Percentiles rank a stretch among this genome's conserved stretches.
phyloP scores from a whole-genome alignment of 1,284 basidiomycete species.

The Melampsora americana region DNA sequence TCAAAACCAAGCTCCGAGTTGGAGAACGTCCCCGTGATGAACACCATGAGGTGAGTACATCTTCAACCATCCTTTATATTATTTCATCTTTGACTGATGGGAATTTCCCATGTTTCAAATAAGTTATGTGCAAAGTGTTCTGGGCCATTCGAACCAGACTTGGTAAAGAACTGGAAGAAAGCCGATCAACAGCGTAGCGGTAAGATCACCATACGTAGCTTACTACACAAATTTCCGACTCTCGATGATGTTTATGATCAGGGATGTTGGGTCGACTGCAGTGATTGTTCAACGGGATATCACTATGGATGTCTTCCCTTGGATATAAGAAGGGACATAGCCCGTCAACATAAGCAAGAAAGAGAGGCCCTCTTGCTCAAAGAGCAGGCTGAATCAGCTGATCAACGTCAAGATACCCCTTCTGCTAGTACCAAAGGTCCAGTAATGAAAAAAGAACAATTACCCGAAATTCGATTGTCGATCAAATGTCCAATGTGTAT shows the following conservation, averaged over 20 bases:
- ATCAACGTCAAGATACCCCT: background rate
- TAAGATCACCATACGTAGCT: constrained; percentile 21
- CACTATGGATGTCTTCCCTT: constrained; percentile 43
- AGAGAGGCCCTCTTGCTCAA: constrained; percentile 10
- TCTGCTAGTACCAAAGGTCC: constrained; percentile 9
- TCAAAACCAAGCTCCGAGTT: constrained; percentile 12
- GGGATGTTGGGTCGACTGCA: constrained; percentile 43
- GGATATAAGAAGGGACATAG: constrained; percentile 41
- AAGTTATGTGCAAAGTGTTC: constrained; percentile 42
- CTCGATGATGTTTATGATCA: constrained; percentile 40
- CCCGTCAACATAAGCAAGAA: constrained; percentile 30
- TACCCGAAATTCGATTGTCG: constrained; percentile 35
- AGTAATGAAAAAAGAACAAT: constrained; percentile 29
- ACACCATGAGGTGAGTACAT: constrained; percentile 28
- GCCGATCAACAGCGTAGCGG: constrained; percentile 26
- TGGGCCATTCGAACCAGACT: constrained; percentile 26
- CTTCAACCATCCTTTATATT: background rate
- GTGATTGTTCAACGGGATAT: constrained; percentile 32
- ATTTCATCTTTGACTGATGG: background rate
- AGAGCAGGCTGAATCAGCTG: background rate
- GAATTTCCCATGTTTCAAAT: background rate
- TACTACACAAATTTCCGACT: constrained; percentile 30
- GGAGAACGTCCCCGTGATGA: constrained; percentile 26
- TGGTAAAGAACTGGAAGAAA: constrained; percentile 25
- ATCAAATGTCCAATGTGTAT: constrained; percentile 41